Conservation (phyloP, 2,329 filamentous ascomycete genomes). For the Ophiosphaerella herpotricha region DNA sequence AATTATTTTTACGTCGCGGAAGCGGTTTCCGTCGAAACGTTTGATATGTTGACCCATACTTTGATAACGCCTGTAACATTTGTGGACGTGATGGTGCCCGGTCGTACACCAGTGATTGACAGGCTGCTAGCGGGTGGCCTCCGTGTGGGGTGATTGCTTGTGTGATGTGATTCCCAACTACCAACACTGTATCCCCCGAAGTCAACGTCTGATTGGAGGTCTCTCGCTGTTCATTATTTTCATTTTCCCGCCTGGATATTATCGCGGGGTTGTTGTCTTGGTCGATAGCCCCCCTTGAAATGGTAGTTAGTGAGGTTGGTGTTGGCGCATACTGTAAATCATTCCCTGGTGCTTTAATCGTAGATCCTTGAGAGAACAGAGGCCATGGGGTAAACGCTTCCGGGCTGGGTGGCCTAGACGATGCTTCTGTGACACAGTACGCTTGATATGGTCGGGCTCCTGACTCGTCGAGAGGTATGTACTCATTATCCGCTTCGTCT, state of each 20-base stretch:
- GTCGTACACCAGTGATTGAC: conserved; percentile 14
- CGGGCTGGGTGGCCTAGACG: conserved; percentile 21
- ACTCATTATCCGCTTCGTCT: conserved; percentile 6
- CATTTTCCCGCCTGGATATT: conserved; percentile 1
- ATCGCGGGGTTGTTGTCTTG: not conserved
- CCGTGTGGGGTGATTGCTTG: conserved; percentile 17
- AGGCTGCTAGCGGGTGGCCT: conserved; percentile 9
- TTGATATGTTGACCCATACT: not conserved
- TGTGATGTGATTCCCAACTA: conserved; percentile 17
- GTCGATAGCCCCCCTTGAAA: conserved; percentile 1
- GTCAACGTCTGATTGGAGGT: not conserved
- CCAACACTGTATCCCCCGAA: conserved; percentile 1
- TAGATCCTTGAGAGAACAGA: not conserved
- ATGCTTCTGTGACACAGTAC: conserved; percentile 25
- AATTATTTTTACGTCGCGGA: not conserved
- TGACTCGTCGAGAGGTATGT: not conserved
- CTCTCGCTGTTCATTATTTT: conserved; percentile 2
- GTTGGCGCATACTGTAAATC: not conserved
- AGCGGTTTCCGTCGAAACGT: conserved; percentile 1
- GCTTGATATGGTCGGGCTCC: conserved; percentile 18
- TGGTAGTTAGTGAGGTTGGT: not conserved
- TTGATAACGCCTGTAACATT: conserved; percentile 13
- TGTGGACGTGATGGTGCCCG: conserved; percentile 16
- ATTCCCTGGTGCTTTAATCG: not conserved
- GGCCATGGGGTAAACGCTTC: conserved; percentile 12